Conservation (phyloP, 371 early-diverging fungal genomes). For the Coemansia sp. region DNA sequence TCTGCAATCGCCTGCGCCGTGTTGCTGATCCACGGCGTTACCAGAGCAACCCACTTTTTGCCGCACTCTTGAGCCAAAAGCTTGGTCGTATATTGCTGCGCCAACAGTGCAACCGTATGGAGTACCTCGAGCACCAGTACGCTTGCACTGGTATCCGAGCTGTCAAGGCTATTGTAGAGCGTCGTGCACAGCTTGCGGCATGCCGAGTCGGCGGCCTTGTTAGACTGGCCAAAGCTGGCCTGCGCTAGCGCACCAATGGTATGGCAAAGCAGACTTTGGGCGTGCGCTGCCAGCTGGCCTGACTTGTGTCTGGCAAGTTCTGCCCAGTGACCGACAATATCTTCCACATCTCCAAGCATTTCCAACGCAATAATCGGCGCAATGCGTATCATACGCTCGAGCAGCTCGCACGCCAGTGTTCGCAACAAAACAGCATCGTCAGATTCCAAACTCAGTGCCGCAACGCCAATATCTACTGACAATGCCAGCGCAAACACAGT, state of each 20-base stretch:
- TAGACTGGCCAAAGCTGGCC: slow-evolving; percentile 10
- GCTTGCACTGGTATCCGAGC: background rate
- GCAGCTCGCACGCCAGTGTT: background rate
- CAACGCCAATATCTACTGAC: slow-evolving; percentile 21
- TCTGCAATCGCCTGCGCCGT: background rate
- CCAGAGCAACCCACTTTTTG: slow-evolving; percentile 18
- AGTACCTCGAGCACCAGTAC: slow-evolving; percentile 19
- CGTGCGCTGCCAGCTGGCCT: background rate
- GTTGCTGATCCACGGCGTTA: slow-evolving; percentile 10
- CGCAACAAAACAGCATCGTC: slow-evolving; percentile 12
- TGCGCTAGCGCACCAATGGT: slow-evolving; percentile 15
- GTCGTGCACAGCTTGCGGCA: slow-evolving; percentile 23
- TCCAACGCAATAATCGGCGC: background rate
- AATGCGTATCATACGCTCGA: slow-evolving; percentile 15
- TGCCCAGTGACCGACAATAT: slow-evolving; percentile 14
- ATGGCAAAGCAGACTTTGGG: slow-evolving; percentile 12
- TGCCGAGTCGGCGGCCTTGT: slow-evolving; percentile 8
- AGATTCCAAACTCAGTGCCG: background rate
- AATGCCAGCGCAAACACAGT: slow-evolving; percentile 26
- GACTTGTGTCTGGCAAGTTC: background rate
- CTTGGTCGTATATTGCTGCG: slow-evolving; percentile 3
- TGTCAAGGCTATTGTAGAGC: slow-evolving; percentile 1
- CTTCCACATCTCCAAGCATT: background rate
- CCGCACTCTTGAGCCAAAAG: background rate
- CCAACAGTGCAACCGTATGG: slow-evolving; percentile 8